Percentiles rank a stretch among this genome's conserved stretches.
These are phyloP conservation scores for Candida ovalis DNA, from an alignment of 805 yeast genomes.

Conservation along the genomic window DNA sequence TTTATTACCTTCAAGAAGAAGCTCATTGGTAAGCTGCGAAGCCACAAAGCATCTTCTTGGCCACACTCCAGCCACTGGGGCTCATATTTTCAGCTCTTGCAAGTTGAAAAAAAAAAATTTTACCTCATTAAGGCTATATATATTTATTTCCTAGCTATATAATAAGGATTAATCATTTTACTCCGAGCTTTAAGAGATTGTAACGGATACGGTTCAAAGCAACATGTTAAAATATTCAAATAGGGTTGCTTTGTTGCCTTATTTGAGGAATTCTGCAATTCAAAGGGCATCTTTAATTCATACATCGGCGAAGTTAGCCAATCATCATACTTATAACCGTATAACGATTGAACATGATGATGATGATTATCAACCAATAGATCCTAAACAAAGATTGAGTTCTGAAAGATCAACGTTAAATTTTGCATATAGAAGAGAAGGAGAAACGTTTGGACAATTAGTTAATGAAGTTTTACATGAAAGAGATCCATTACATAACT, in stretches of 20 bases:
- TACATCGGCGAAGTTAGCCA: background rate
- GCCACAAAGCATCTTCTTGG: background rate
- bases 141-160: background rate
- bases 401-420: constrained; percentile 24
- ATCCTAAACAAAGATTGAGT: constrained; percentile 18
- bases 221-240: background rate
- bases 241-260: background rate
- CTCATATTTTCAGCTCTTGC: background rate
- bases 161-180: too few relatives aligned
- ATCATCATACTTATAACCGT: background rate
- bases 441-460: constrained; percentile 41
- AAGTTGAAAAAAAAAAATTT: background rate
- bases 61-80: background rate
- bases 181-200: too few relatives aligned
- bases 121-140: background rate
- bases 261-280: background rate
- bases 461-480: constrained; percentile 37
- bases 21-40: background rate
- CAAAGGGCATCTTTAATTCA: background rate
- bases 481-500: constrained; percentile 28
- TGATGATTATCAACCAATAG: constrained; percentile 11
- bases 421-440: constrained; percentile 34
- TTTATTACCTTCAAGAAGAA: background rate
- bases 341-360: constrained; percentile 24
- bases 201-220: background rate